Conservation (phyloP, 2,329 filamentous ascomycete genomes). For the Tolypocladium tundrense region DNA sequence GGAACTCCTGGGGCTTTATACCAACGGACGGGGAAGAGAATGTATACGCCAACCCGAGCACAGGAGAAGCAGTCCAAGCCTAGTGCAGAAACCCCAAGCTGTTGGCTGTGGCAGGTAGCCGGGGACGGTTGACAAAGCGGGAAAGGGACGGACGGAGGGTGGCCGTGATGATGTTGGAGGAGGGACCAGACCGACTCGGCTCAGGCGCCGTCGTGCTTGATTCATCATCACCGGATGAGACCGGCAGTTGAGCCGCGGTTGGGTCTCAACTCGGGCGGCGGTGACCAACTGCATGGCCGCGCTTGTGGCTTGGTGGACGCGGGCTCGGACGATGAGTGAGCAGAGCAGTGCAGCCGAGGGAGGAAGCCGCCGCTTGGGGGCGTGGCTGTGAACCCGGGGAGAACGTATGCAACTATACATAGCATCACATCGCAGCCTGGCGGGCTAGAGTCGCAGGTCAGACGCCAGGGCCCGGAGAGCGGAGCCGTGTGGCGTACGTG, state of each 20-base stretch:
- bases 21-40: not conserved
- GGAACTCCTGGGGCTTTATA: not conserved
- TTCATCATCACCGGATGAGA: not conserved
- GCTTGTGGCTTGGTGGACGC: not conserved
- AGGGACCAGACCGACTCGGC: not conserved
- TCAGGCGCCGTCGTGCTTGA: not conserved
- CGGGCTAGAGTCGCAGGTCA: not conserved
- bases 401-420: too few species aligned
- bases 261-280: not conserved
- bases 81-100: not conserved
- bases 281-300: not conserved
- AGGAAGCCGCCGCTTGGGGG: too few species aligned
- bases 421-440: not conserved
- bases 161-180: not conserved
- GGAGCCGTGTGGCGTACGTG: not conserved
- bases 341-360: not conserved
- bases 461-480: not conserved
- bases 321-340: not conserved
- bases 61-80: not conserved
- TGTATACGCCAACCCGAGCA: not conserved
- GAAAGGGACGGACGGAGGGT: not conserved
- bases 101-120: not conserved
- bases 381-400: not conserved
- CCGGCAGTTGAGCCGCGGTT: slow-evolving; percentile 1
- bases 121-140: not conserved